Evolutionary conservation across 202 grass and related monocot species (phyloP).

Genomic region (Dendrocalamus latiflorus): DNA sequence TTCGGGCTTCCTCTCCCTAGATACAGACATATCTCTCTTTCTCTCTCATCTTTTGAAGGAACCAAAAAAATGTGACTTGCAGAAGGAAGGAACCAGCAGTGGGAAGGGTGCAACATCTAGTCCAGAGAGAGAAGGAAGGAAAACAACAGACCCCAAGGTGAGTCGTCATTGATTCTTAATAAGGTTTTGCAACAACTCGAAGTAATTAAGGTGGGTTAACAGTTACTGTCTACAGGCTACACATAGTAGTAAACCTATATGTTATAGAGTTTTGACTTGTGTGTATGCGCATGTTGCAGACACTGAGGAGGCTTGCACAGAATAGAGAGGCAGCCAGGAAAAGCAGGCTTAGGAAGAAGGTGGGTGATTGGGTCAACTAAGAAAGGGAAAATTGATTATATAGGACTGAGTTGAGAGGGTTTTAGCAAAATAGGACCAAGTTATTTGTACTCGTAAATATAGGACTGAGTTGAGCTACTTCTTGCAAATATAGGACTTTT

Average conservation of each 20-base stretch:
- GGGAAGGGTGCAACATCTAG: slow-evolving; percentile 56
- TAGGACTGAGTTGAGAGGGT: too few species aligned
- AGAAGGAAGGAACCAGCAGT: slow-evolving; percentile 58
- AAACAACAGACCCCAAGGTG: slow-evolving; percentile 75
- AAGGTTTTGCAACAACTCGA: neutral
- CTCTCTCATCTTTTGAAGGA: neutral
- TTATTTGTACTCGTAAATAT: too few species aligned
- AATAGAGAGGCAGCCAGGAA: slow-evolving; percentile 89
- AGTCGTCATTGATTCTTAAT: neutral
- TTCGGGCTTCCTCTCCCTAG: too few species aligned
- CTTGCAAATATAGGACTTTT: too few species aligned
- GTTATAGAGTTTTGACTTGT: neutral
- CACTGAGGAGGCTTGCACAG: slow-evolving; percentile 72
- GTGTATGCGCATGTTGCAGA: slow-evolving; percentile 38
- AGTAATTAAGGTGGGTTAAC: neutral
- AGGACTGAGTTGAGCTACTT: too few species aligned
- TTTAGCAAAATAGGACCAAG: too few species aligned
- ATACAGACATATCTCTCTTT: neutral
- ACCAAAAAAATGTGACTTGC: slow-evolving; percentile 11
- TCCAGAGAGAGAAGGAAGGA: slow-evolving; percentile 53
- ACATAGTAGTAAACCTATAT: too few species aligned
- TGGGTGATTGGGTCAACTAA: too few species aligned
- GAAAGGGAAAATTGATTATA: too few species aligned
- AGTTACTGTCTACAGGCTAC: neutral
- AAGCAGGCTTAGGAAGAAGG: slow-evolving; percentile 92